Base-by-base conservation (phyloP, 257 asterid species). In the Echites panduratus region DNA sequence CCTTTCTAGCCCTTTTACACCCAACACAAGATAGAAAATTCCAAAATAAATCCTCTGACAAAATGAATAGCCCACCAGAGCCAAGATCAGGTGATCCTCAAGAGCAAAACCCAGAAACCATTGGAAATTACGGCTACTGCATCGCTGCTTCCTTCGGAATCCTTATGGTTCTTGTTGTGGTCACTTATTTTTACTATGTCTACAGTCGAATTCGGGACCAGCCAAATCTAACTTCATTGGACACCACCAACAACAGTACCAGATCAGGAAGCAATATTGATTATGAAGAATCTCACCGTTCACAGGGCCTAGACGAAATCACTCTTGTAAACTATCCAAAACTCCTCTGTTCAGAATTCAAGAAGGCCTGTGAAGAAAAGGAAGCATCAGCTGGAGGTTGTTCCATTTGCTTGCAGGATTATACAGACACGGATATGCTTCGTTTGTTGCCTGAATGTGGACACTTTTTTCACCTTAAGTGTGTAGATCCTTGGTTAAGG, bases 401-500 rank as follows among this genome's bases (percentile, higher is more conserved):
- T 79, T 82, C 89, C n/a, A 84, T 89, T 73, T 89, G 92, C 77
- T 70, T 89, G 41, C 82, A 73, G 9, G 94, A 88, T 57, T 89
- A 81, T 75, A 85, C 80, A 64, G 94, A 88, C n/a, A 41, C 58
- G n/a, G 96, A 89, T 10, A 59, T 77, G 70, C 75, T 89, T 7
- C 76, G 96, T 69, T 38, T 86, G 76, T 54, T 88, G 78, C 90
- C 88, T 27, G 83, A 86, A 52, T 89, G 94, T 70, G 85, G 87
- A 12, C 90, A 89, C 71, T 32, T 85, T 24, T 90, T 88, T 62
- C 96, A 90, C 76, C 76, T 77, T 75, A 82, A 49, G 64, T 88
- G 96, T 72, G 68, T 88, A 43, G 96, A 90, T 72, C 84, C 80
- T 20, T 90, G 96, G 95, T 83, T 88, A 1, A 82, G 78, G 75